Evolutionary conservation across 352 stramenopile species (phyloP), one percentile per base, ranked within the genome.

Genomic region (Phytophthora podocarpi): DNA sequence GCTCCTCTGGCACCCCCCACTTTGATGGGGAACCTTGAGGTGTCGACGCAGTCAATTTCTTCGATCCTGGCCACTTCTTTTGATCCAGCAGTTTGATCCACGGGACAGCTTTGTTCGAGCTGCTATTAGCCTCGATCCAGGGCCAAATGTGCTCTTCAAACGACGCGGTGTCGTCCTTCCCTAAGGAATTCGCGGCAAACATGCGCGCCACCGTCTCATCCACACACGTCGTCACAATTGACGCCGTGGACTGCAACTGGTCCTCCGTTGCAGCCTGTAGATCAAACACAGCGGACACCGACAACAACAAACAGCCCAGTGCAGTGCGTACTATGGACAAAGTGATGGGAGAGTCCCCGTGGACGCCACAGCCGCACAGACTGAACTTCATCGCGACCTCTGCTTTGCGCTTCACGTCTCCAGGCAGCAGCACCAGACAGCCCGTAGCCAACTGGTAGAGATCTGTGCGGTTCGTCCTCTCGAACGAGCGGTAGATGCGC

Each of bases 41-140:
- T 6, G 68, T 64, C 0, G 62, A 65, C 20, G 54, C 47, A 8
- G 46, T 69, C 23, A 91, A 61, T 21, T 74, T 72, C 41, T 89
- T 82, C 0, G 61, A 76, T 4, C 66, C 76, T 0, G 83, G 85
- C 84, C 84, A 93, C 27, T 91, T 90, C 15, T 76, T 75, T 8
- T 79, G 61, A 40, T 94, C 82, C 6, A 92, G 32, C 4, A 93
- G 56, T 50, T 89, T 89, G 15, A 91, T 63, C 85, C 85, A 94
- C 36, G 80, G 76, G 7, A 89, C 54, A 7, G 65, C 69, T 37
- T 86, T 86, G 37, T 12, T 60, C 0, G 53, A 23, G 24, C 51
- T 53, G n/a, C 56, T 60, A 9, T 83, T 81, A 7, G 76, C 45
- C 27, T 94, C 78, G 11, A 92, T 83, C 80, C 80, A 94, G 3